These are phyloP conservation scores for Theileria parva DNA, from an alignment of 169 alveolate genomes.

Conservation along the genomic window DNA sequence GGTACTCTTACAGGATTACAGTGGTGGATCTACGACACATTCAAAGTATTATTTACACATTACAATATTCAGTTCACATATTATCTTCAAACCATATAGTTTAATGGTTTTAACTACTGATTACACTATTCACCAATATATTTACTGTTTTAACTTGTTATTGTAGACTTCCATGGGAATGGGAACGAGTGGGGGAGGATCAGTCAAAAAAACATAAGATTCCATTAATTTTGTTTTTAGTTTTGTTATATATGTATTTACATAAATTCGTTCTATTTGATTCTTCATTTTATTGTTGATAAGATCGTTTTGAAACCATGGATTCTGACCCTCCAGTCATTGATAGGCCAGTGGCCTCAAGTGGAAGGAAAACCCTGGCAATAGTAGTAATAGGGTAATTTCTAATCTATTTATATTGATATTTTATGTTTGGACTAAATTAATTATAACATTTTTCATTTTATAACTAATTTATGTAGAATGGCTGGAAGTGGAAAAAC, in stretches of 20 bases:
- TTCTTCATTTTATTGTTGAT: conserved; percentile 4
- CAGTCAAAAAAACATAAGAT: conserved; percentile 28
- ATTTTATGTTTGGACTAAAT: not conserved
- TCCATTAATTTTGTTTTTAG: conserved; percentile 7
- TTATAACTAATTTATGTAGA: conserved; percentile 39
- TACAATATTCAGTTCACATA: not conserved
- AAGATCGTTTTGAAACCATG: not conserved
- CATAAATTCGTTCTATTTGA: not conserved
- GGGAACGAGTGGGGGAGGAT: conserved; percentile 55
- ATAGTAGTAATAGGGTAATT: conserved; percentile 67
- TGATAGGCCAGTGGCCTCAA: conserved; percentile 65
- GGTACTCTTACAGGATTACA: conserved; percentile 98
- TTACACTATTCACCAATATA: not conserved
- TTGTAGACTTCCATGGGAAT: conserved; percentile 56
- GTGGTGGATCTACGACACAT: conserved; percentile 97
- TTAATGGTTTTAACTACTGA: not conserved
- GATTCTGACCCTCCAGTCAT: conserved; percentile 27
- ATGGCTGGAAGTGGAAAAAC: conserved; percentile 97
- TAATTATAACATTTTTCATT: not conserved
- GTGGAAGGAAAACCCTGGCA: conserved; percentile 67
- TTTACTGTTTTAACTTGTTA: not conserved
- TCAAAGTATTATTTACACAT: conserved; percentile 75
- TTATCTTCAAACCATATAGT: not conserved
- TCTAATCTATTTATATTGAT: too few species aligned
- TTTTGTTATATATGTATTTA: not conserved